Conservation (phyloP, 768 basidiomycete species). For the Russula abietina region DNA sequence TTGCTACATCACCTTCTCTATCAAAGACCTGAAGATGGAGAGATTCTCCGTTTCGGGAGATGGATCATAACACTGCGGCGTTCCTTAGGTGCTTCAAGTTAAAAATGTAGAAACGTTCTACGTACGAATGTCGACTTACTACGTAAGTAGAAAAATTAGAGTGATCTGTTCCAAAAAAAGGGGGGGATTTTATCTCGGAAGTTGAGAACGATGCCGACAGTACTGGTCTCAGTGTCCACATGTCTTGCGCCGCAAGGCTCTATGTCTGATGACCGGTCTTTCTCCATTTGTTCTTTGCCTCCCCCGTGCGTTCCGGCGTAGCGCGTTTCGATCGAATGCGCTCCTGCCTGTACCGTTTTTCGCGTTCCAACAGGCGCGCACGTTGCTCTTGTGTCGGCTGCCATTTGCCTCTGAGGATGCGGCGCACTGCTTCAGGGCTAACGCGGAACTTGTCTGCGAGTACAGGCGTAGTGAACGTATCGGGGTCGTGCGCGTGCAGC, state of each 20-base stretch:
- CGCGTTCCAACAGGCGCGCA: slow-evolving; percentile 29
- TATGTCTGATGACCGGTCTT: not conserved
- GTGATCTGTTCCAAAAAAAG: not conserved
- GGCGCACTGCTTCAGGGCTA: slow-evolving; percentile 45
- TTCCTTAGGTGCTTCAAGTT: not conserved
- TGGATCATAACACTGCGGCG: not conserved
- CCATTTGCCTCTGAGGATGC: slow-evolving; percentile 45
- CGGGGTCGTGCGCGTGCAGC: slow-evolving; percentile 41
- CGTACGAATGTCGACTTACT: slow-evolving; percentile 1
- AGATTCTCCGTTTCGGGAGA: not conserved
- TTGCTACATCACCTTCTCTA: not conserved
- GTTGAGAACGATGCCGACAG: slow-evolving; percentile 2
- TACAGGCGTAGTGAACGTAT: slow-evolving; percentile 36
- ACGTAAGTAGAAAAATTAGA: not conserved
- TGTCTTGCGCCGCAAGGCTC: not conserved
- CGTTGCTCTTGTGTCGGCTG: slow-evolving; percentile 34
- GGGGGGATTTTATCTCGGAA: not conserved
- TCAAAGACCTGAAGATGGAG: not conserved
- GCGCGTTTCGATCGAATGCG: slow-evolving; percentile 20
- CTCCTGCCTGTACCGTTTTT: slow-evolving; percentile 27
- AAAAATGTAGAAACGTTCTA: not conserved
- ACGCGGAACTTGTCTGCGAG: slow-evolving; percentile 46
- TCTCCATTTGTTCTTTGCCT: not conserved
- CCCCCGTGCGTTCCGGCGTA: not conserved
- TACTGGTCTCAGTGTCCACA: not conserved